Conservation (phyloP, 108 stramenopile genomes). For the Aurantiochytrium sp. region DNA sequence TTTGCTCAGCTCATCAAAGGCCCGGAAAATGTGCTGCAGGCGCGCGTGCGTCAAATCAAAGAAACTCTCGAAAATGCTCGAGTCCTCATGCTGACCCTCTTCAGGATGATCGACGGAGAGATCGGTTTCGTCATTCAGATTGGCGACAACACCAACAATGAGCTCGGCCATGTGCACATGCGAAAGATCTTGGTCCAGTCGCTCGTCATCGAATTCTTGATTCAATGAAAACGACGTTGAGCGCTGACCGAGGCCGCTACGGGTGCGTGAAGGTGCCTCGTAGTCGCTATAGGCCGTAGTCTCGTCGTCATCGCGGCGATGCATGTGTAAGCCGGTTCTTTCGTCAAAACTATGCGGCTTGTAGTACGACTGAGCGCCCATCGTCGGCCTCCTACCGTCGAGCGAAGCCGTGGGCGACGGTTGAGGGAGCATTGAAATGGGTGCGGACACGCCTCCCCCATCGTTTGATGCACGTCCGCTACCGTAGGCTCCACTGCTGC, state of each 20-base stretch:
- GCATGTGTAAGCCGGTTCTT: neutral
- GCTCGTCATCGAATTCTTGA: neutral
- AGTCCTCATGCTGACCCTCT: neutral
- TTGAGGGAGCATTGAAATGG: neutral
- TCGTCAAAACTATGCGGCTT: neutral
- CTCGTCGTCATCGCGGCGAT: neutral
- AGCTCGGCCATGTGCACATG: conserved; percentile 18
- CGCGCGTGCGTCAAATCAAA: conserved; percentile 4
- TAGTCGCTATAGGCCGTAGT: neutral
- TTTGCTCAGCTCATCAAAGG: neutral
- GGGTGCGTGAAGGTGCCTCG: neutral
- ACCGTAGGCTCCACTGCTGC: no score
- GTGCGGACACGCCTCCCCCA: no score
- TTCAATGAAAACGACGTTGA: conserved; percentile 3
- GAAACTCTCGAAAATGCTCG: neutral
- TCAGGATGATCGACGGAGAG: neutral
- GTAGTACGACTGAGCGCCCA: neutral
- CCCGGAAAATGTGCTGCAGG: neutral
- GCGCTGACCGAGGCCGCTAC: neutral
- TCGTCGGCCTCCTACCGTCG: no score
- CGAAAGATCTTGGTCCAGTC: neutral
- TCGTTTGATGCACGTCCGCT: no score
- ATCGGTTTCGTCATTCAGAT: neutral
- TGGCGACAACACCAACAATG: conserved; percentile 7
- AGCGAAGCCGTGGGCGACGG: neutral